phyloP scores from a whole-genome alignment of 805 yeast genomes.

The Ascoidea tarda region DNA sequence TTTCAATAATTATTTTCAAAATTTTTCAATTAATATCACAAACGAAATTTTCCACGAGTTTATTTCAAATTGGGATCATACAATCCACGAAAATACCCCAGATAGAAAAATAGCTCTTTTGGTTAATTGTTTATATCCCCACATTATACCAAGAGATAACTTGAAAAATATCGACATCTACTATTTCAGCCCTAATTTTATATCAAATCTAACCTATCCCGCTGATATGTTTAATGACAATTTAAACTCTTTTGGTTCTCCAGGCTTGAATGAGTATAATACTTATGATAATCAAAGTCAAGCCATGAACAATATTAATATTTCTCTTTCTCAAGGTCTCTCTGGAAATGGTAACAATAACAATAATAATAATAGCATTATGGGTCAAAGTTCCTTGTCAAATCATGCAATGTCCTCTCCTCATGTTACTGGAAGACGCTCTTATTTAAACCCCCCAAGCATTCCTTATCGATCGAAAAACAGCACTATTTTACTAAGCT shows the following conservation, averaged over 20 bases:
- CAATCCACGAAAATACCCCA: slow-evolving; percentile 4
- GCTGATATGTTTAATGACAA: slow-evolving; percentile 6
- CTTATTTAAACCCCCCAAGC: not conserved
- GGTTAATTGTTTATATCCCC: slow-evolving; percentile 21
- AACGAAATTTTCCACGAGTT: slow-evolving; percentile 14
- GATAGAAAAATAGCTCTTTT: slow-evolving; percentile 16
- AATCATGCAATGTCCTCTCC: not conserved
- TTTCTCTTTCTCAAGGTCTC: not conserved
- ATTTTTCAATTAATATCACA: slow-evolving; percentile 11
- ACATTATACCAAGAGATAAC: slow-evolving; percentile 19
- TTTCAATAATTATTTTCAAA: slow-evolving; percentile 7
- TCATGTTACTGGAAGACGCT: not conserved
- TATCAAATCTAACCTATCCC: slow-evolving; percentile 7
- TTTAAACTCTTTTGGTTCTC: not conserved
- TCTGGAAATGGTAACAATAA: not conserved
- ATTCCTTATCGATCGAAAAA: too few relatives aligned
- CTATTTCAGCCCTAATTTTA: slow-evolving; percentile 15
- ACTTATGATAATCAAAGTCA: not conserved
- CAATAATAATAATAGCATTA: too few relatives aligned
- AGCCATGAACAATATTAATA: not conserved
- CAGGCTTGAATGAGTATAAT: not conserved
- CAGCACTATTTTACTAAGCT: slow-evolving; percentile 3
- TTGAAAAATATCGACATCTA: slow-evolving; percentile 17
- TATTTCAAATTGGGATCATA: slow-evolving; percentile 9
- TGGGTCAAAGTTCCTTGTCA: not conserved